Percentiles rank a stretch among this genome's conserved stretches.
Evolutionary conservation across 805 yeast genomes (phyloP).

Genomic region (Pichia occidentalis): DNA sequence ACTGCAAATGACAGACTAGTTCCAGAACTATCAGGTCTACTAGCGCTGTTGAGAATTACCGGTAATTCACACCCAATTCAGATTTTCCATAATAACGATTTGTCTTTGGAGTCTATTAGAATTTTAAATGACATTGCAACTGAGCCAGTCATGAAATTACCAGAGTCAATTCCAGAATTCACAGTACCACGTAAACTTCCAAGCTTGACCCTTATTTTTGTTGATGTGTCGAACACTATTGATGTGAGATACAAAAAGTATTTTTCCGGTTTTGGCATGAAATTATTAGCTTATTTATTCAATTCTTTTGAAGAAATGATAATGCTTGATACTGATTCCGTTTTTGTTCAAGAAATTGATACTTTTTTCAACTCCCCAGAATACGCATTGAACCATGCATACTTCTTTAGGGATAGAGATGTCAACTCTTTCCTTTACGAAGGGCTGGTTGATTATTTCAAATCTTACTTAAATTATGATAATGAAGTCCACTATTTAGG

Average conservation of each 20-base stretch:
- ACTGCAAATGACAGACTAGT: constrained; percentile 41
- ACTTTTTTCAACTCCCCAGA: constrained; percentile 33
- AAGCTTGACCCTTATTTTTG: constrained; percentile 28
- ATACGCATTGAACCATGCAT: constrained; percentile 33
- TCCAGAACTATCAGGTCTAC: constrained; percentile 42
- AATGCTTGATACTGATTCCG: constrained; percentile 48
- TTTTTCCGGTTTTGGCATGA: constrained; percentile 32
- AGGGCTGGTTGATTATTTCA: constrained; percentile 38
- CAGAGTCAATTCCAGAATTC: constrained; percentile 18
- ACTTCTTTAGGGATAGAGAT: constrained; percentile 47
- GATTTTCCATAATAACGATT: constrained; percentile 35
- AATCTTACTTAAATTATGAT: constrained; percentile 40
- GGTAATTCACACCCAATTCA: constrained; percentile 45
- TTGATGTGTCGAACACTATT: constrained; percentile 29
- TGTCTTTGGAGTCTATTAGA: constrained; percentile 30
- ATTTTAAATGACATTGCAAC: constrained; percentile 33
- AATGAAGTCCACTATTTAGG: constrained; percentile 35
- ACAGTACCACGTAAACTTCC: constrained; percentile 20
- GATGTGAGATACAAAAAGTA: constrained; percentile 20
- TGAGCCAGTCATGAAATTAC: constrained; percentile 25
- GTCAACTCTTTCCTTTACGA: constrained; percentile 33
- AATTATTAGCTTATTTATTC: constrained; percentile 51
- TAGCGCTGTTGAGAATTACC: constrained; percentile 43
- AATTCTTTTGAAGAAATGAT: constrained; percentile 52
- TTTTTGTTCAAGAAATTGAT: constrained; percentile 32